Evolutionary conservation across 148 eudicot genomes (phyloP).

Genomic region (Mesembryanthemum crystallinum): DNA sequence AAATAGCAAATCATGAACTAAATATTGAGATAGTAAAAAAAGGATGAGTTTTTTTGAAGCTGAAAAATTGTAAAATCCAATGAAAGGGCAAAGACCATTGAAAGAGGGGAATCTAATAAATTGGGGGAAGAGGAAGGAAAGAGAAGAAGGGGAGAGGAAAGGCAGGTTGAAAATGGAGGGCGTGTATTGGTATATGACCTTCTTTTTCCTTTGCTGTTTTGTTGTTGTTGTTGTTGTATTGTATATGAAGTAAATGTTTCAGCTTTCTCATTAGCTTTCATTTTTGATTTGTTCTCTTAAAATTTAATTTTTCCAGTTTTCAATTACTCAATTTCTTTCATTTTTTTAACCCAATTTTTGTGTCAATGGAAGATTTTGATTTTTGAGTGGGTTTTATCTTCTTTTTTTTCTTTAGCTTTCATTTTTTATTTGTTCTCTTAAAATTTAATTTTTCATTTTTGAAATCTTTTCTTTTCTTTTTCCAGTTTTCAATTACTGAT

Average conservation of each 20-base stretch:
- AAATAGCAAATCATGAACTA: slow-evolving; percentile 32
- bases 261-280: slow-evolving; percentile 38
- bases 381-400: too few relatives aligned
- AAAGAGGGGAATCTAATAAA: slow-evolving; percentile 51
- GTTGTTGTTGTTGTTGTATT: slow-evolving; percentile 33
- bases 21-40: slow-evolving; percentile 18
- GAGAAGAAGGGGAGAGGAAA: slow-evolving; percentile 38
- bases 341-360: too few relatives aligned
- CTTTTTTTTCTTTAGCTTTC: slow-evolving; percentile 35
- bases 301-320: not conserved
- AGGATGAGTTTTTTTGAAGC: slow-evolving; percentile 41
- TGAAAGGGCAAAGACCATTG: slow-evolving; percentile 28
- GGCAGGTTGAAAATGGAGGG: slow-evolving; percentile 64
- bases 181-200: slow-evolving; percentile 43
- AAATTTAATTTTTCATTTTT: slow-evolving; percentile 1
- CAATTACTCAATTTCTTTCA: too few relatives aligned
- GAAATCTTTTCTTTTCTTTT: not conserved
- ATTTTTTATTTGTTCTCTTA: slow-evolving; percentile 17
- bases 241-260: slow-evolving; percentile 64
- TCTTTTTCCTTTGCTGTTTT: slow-evolving; percentile 23
- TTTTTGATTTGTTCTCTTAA: slow-evolving; percentile 16
- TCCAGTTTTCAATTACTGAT: too few relatives aligned
- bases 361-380: too few relatives aligned
- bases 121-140: slow-evolving; percentile 24
- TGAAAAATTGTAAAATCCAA: slow-evolving; percentile 36